Evolutionary conservation across 768 basidiomycete species (phyloP).

Genomic region (Psilocybe subaeruginosa): DNA sequence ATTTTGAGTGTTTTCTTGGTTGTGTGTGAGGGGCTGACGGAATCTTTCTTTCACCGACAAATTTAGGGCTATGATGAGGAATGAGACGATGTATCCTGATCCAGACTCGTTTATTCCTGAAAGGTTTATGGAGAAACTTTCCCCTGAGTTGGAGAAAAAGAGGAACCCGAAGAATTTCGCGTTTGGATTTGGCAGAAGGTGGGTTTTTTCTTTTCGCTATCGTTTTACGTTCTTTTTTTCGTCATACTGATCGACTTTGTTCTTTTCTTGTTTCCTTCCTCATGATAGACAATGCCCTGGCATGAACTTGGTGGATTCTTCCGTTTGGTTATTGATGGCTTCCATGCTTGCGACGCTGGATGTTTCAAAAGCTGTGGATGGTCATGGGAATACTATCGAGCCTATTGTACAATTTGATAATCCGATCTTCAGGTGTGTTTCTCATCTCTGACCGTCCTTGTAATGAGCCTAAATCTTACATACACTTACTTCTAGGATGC

Average conservation of each 20-base stretch:
- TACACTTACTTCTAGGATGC: constrained; percentile 17
- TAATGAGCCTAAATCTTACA: not conserved
- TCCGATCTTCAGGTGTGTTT: constrained; percentile 28
- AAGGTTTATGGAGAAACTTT: constrained; percentile 22
- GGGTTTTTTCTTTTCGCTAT: not conserved
- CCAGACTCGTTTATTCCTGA: constrained; percentile 25
- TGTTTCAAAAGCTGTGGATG: constrained; percentile 28
- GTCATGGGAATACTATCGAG: constrained; percentile 26
- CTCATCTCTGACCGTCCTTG: not conserved
- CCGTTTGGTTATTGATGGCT: constrained; percentile 24
- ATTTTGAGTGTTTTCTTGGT: no score
- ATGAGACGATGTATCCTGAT: constrained; percentile 23
- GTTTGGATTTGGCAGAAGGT: constrained; percentile 19
- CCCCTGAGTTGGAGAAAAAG: constrained; percentile 11
- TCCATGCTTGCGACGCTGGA: constrained; percentile 19
- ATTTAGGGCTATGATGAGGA: constrained; percentile 20
- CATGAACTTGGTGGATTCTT: constrained; percentile 25
- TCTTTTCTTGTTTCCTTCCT: not conserved
- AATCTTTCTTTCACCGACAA: no score
- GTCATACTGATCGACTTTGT: not conserved
- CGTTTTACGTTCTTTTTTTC: not conserved
- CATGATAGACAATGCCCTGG: constrained; percentile 25
- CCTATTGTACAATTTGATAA: constrained; percentile 28
- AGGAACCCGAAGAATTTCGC: constrained; percentile 16
- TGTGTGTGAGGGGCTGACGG: no score